Conservation (phyloP, 2,329 filamentous ascomycete species). For the Aspergillus tubingensis region DNA sequence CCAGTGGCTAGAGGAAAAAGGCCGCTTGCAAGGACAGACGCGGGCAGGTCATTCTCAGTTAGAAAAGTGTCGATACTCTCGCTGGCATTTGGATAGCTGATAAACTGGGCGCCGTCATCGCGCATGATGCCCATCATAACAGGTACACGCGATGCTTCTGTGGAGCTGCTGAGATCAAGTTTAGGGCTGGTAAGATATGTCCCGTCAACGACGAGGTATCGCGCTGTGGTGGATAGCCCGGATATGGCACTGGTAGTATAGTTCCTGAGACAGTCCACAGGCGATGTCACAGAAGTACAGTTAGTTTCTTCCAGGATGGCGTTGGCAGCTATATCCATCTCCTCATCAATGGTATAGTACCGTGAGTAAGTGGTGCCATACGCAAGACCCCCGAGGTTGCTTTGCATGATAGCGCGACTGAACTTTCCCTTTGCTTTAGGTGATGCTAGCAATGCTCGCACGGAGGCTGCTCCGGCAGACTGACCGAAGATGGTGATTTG, state of each 20-base stretch:
- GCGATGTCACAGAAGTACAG: not conserved
- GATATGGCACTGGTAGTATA: not conserved
- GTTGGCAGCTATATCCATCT: conserved; percentile 52
- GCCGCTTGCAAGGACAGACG: not conserved
- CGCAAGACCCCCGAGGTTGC: conserved; percentile 58
- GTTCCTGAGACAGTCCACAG: conserved; percentile 1
- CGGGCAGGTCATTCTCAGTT: not conserved
- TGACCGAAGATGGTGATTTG: conserved; percentile 51
- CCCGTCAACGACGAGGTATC: conserved; percentile 9
- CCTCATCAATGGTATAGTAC: conserved; percentile 59
- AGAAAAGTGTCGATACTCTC: conserved; percentile 53
- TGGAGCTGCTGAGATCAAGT: conserved; percentile 16
- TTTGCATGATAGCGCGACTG: conserved; percentile 26
- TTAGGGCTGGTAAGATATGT: conserved; percentile 8
- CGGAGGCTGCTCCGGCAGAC: conserved; percentile 58
- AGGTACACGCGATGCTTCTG: conserved; percentile 23
- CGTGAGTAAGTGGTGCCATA: conserved; percentile 61
- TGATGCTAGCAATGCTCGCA: conserved; percentile 51
- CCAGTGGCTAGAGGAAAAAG: conserved; percentile 45
- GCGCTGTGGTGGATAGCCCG: not conserved
- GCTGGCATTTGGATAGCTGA: conserved; percentile 42
- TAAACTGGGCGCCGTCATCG: conserved; percentile 48
- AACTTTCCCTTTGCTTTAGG: conserved; percentile 22
- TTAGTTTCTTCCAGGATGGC: conserved; percentile 50
- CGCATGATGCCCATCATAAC: conserved; percentile 25